Conservation (phyloP, 1,139 yeast genomes). For the Lodderomyces parapsilosis region DNA sequence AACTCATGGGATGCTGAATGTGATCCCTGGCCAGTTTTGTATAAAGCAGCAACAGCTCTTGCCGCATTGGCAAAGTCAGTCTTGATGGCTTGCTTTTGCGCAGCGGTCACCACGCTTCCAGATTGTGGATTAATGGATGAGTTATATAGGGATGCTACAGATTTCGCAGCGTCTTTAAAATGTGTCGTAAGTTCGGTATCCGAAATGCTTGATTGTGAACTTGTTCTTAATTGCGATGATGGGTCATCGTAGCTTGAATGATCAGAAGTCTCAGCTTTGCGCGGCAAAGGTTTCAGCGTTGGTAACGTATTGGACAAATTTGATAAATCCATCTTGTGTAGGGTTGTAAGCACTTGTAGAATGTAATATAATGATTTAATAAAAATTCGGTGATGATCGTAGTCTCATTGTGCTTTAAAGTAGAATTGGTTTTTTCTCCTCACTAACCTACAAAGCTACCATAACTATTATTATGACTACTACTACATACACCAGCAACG, state of each 20-base stretch:
- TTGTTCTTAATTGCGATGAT: slow-evolving; percentile 1
- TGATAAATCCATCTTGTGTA: slow-evolving; percentile 11
- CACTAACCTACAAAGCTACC: too few relatives aligned
- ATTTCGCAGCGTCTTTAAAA: slow-evolving; percentile 46
- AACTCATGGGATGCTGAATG: slow-evolving; percentile 41
- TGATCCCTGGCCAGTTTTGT: slow-evolving; percentile 51
- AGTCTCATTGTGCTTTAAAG: too few relatives aligned
- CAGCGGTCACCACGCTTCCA: slow-evolving; percentile 45
- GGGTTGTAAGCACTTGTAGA: too few relatives aligned
- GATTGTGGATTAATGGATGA: slow-evolving; percentile 18
- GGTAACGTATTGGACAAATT: slow-evolving; percentile 13
- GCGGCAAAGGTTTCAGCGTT: slow-evolving; percentile 7
- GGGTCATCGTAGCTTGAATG: not conserved
- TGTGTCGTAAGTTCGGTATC: slow-evolving; percentile 42
- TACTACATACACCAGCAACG: too few relatives aligned
- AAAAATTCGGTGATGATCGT: too few relatives aligned
- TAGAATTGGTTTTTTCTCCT: too few relatives aligned
- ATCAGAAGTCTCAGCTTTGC: not conserved
- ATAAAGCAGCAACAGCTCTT: slow-evolving; percentile 60
- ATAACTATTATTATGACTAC: too few relatives aligned
- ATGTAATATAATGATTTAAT: too few relatives aligned
- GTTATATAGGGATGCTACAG: slow-evolving; percentile 44
- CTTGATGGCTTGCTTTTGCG: slow-evolving; percentile 19
- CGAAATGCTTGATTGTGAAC: slow-evolving; percentile 15
- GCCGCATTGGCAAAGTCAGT: slow-evolving; percentile 64